Base-by-base conservation (phyloP, 108 stramenopile genomes). In the Skeletonema marinoi region DNA sequence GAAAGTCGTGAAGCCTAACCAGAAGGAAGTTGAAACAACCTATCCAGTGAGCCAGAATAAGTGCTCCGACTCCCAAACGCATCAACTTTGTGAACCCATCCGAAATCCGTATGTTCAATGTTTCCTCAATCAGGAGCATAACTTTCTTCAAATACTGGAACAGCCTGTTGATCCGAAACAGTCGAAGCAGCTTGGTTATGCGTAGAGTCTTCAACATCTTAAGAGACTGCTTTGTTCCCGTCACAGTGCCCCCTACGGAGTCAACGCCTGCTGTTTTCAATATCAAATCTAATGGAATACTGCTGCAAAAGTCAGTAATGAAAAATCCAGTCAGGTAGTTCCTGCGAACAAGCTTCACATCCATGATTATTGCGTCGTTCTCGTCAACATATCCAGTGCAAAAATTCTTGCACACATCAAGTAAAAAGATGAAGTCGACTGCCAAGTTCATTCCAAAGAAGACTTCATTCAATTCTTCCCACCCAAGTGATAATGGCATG, bases 321-420 rank as follows among this genome's bases (percentile, higher is more conserved):
- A 92, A 92, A 73, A 87, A 90, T 19, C 89, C 81, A 56, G 36
- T 72, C 8, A 89, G 19, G 78, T 92, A 92, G 30, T 88, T 84
- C 63, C 50, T 65, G 4, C 81, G 70, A 33, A 92, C 85, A 35
- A 73, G 29, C 31, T 41, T 32, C 16, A 58, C 67, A 62, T 81
- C 66, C 84, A 90, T 86, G 13, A 88, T 78, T n/a, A 88, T 66
- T 38, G 73, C 58, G 13, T 87, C 88, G 50, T 86, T 82, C 25
- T 76, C 80, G 65, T 88, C 87, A 13, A 84, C 35, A 65, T 73
- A 83, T 44, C 88, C 88, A 21, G 90, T 91, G 80, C 80, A 84
- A 71, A 91, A 91, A 60, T 86, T 86, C 75, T 88, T 87, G 73
- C 71, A 76, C 6, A 92, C 87, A 63, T 92, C 91, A 17, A 88